Percentiles rank a stretch among this genome's conserved stretches.
Evolutionary conservation across 2,329 filamentous ascomycete species (phyloP).

Genomic region (Lachnellula occidentalis): DNA sequence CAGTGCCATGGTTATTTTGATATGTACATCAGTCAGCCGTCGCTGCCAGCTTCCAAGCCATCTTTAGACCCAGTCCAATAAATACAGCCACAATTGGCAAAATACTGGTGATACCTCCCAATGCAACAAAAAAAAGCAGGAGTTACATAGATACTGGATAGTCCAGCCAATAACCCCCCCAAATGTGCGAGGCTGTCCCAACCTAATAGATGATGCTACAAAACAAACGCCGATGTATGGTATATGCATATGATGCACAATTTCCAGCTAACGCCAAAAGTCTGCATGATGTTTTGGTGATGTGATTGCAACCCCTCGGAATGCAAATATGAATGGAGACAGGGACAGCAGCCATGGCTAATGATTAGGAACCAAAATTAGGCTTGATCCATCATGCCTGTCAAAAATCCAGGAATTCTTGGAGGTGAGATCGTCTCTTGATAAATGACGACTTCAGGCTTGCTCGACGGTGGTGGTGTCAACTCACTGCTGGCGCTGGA

Average conservation of each 20-base stretch:
- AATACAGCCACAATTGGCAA: too few relatives aligned
- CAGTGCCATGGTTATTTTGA: too few relatives aligned
- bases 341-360: too few relatives aligned
- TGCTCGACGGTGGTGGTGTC: conserved; percentile 1
- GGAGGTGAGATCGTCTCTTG: conserved; percentile 40
- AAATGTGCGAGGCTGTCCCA: neutral
- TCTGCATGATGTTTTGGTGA: neutral
- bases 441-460: neutral
- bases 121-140: conserved; percentile 1
- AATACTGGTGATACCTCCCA: neutral
- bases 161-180: too few relatives aligned
- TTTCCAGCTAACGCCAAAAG: neutral
- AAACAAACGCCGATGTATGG: conserved; percentile 3
- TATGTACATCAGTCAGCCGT: too few relatives aligned
- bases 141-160: neutral
- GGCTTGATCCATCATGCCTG: neutral
- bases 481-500: conserved; percentile 23
- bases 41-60: too few relatives aligned
- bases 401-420: conserved; percentile 35
- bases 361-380: too few relatives aligned
- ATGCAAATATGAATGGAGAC: neutral
- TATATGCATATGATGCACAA: neutral
- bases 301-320: neutral
- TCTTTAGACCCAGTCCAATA: too few relatives aligned
- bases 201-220: neutral